Evolutionary conservation across 768 basidiomycete species (phyloP).

Genomic region (Fomitopsis serialis): DNA sequence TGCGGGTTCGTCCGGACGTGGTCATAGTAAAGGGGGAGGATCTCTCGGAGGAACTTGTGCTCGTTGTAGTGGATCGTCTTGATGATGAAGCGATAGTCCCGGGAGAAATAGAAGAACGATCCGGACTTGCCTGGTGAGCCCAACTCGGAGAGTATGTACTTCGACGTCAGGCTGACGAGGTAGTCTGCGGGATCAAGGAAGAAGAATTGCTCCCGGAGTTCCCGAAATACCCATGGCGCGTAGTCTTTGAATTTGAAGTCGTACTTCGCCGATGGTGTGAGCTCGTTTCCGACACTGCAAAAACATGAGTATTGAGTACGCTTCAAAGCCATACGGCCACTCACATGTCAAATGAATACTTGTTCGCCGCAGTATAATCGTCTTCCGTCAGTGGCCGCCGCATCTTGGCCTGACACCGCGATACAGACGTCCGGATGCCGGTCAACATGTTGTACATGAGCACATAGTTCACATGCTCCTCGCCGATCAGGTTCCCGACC

Average conservation of each 20-base stretch:
- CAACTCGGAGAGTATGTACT: conserved; percentile 96
- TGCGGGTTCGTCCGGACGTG: conserved; percentile 91
- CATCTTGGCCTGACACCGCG: conserved; percentile 93
- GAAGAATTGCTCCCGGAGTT: conserved; percentile 90
- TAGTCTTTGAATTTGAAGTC: conserved; percentile 99
- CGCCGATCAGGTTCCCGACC: conserved; percentile 96
- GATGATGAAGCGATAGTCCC: conserved; percentile 99
- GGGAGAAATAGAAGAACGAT: conserved; percentile 98
- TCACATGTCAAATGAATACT: conserved; percentile 96
- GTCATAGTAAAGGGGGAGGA: conserved; percentile 78
- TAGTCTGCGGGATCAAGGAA: conserved; percentile 97
- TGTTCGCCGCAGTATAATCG: conserved; percentile 86
- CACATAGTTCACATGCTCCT: conserved; percentile 97
- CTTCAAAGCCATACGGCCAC: conserved; percentile 23
- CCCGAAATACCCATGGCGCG: conserved; percentile 96
- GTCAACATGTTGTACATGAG: conserved; percentile 99
- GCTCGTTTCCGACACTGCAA: conserved; percentile 86
- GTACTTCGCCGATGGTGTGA: conserved; percentile 96
- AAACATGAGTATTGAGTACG: conserved; percentile 1
- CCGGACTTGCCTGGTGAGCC: conserved; percentile 98
- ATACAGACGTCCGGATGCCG: conserved; percentile 94
- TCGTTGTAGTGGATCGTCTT: conserved; percentile 96
- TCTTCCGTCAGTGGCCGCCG: conserved; percentile 78
- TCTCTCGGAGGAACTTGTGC: conserved; percentile 86
- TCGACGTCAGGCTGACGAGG: conserved; percentile 90